These are phyloP conservation scores for Boeremia lycopersici DNA, from an alignment of 2,329 filamentous ascomycete genomes.

Conservation along the genomic window DNA sequence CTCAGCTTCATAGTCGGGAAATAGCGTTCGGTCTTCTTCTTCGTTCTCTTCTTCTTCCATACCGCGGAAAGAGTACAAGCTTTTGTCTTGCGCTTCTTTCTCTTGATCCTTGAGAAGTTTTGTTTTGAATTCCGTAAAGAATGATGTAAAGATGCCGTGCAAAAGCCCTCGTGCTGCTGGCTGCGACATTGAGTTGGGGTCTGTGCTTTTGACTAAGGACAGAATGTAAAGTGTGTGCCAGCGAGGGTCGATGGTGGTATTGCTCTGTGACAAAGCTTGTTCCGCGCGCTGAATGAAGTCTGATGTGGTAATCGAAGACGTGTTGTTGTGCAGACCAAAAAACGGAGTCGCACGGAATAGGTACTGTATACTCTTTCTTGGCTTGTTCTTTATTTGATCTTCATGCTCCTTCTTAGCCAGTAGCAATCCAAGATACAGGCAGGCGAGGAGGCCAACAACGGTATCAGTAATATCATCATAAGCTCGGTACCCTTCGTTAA, in stretches of 20 bases:
- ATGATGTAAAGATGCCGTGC: conserved; percentile 70
- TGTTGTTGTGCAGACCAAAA: conserved; percentile 30
- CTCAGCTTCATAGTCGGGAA: conserved; percentile 74
- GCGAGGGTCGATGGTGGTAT: conserved; percentile 38
- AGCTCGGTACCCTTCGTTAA: conserved; percentile 72
- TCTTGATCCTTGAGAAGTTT: conserved; percentile 78
- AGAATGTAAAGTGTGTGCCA: conserved; percentile 45
- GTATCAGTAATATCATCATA: conserved; percentile 87
- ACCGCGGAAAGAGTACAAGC: conserved; percentile 83
- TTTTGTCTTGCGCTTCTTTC: conserved; percentile 73
- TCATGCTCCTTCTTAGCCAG: conserved; percentile 49
- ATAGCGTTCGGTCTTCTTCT: conserved; percentile 80
- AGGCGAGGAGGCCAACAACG: conserved; percentile 77
- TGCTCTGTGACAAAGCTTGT: conserved; percentile 23
- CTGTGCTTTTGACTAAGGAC: conserved; percentile 31
- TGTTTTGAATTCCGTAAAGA: conserved; percentile 81
- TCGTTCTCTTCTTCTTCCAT: conserved; percentile 77
- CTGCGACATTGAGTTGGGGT: conserved; percentile 21
- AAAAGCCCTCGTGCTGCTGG: conserved; percentile 52
- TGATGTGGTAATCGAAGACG: conserved; percentile 22
- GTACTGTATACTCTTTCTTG: conserved; percentile 30
- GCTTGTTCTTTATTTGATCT: conserved; percentile 16
- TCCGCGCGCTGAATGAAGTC: conserved; percentile 26
- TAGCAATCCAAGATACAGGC: conserved; percentile 76
- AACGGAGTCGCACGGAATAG: conserved; percentile 41